Evolutionary conservation across 179 eudicot genomes (phyloP).

Genomic region (Spergularia azorica): DNA sequence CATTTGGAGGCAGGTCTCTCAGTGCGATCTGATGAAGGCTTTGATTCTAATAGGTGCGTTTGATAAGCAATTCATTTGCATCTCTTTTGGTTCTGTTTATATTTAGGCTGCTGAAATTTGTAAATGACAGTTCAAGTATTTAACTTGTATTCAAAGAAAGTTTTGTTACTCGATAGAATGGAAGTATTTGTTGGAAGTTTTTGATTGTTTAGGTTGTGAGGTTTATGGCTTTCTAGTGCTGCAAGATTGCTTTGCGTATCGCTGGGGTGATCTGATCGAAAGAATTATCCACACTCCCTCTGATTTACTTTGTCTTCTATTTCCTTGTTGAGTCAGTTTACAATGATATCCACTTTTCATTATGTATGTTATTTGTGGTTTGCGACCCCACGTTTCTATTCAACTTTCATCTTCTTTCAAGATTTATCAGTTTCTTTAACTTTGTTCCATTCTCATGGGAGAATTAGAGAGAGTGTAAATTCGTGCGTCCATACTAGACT

Average conservation of each 20-base stretch:
- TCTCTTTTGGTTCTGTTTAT: background rate
- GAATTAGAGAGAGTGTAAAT: background rate
- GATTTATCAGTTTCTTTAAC: too few species aligned
- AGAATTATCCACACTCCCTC: too few species aligned
- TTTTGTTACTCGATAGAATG: background rate
- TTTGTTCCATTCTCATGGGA: too few species aligned
- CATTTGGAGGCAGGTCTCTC: slow-evolving; percentile 88
- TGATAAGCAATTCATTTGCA: background rate
- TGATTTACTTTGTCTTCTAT: too few species aligned
- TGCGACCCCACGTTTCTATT: too few species aligned
- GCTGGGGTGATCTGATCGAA: background rate
- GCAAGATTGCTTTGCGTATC: background rate
- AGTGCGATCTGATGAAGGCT: slow-evolving; percentile 59
- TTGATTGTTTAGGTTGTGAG: too few species aligned
- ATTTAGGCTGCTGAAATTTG: background rate
- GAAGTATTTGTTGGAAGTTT: background rate
- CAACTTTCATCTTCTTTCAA: too few species aligned
- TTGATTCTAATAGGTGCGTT: slow-evolving; percentile 69
- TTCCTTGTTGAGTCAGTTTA: too few species aligned
- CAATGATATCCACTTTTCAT: too few species aligned
- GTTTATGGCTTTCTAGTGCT: background rate
- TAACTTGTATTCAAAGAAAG: background rate
- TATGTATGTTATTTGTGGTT: too few species aligned
- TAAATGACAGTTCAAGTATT: background rate
- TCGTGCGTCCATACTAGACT: background rate